phyloP scores from a whole-genome alignment of 2,329 filamentous ascomycete genomes.

The Talaromyces sp. region DNA sequence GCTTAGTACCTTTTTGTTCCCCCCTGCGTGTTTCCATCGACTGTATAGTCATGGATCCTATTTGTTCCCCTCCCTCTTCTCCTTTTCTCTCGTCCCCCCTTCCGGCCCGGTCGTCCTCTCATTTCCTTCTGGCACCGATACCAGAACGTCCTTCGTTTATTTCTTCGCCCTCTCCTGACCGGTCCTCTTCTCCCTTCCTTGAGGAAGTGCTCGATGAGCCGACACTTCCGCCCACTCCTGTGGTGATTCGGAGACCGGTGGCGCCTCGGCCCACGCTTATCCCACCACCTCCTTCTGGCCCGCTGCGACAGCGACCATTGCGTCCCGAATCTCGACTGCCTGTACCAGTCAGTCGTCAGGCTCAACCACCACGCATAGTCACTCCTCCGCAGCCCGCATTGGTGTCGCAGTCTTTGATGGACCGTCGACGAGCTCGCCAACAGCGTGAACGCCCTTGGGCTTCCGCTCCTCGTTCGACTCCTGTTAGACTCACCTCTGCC shows the following conservation, averaged over 20 bases:
- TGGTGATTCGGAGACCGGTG: conserved; percentile 1
- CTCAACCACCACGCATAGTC: not conserved
- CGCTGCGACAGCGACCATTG: not conserved
- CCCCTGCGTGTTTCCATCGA: not conserved
- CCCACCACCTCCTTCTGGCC: conserved; percentile 7
- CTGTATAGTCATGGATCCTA: not conserved
- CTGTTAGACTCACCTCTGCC: not conserved
- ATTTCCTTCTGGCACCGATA: not conserved
- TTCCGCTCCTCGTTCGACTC: conserved; percentile 3
- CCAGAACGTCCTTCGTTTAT: not conserved
- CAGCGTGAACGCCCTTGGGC: conserved; percentile 15
- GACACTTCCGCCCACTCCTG: not conserved
- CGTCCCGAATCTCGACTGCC: not conserved
- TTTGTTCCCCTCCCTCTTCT: not conserved
- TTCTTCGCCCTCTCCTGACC: not conserved
- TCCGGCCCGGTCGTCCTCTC: not conserved
- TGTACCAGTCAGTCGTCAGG: conserved; percentile 4
- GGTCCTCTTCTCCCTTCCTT: not conserved
- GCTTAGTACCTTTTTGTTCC: not conserved
- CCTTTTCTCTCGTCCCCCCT: not conserved
- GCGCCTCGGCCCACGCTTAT: conserved; percentile 9
- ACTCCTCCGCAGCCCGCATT: not conserved
- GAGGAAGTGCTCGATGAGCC: not conserved
- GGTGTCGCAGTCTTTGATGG: conserved; percentile 1
- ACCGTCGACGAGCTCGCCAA: conserved; percentile 11